Base-by-base conservation (phyloP, 192 early-diverging fungal genomes). In the Geranomyces variabilis region DNA sequence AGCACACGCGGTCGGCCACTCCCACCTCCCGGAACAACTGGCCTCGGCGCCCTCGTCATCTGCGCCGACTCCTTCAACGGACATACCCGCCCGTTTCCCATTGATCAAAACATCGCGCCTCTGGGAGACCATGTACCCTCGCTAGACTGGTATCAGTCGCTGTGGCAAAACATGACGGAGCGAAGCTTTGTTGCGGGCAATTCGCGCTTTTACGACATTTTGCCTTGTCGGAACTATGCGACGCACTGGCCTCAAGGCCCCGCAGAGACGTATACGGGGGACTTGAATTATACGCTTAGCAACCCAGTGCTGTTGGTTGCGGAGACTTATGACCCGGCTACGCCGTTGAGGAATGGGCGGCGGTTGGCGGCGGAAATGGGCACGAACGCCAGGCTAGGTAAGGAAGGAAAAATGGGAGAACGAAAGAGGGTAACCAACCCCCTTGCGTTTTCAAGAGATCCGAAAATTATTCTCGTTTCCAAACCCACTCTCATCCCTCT, bases 11-110 rank as follows among this genome's bases (percentile, higher is more conserved):
- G 51, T 6, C 51, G 51, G 21, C 51, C 3, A 28, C 15, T 55
- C 4, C 51, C 51, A 7, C 8, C 51, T 14, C 2, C 21, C 4
- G 26, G 51, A n/a, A 55, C 51, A 8, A 6, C 15, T 6, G 58
- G 29, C 4, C 29, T 60, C 6, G 58, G 58, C 58, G 7, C 17
- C 30, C 58, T 60, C 58, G 58, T 60, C 58, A 60, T 60, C 26
- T 60, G 58, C 58, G 24, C 58, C 26, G 58, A 60, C 31, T 60
- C 58, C 10, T 60, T 30, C 26, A 17, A 60, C 31, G 58, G 36
- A 41, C 36, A 41, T 10, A 41, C 36, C 10, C 36, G 36, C 10
- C 36, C 36, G 36, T 41, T 41, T 41, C 36, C 36, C 10, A 41
- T 7, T 41, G 36, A 55, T 15, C 51, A 15, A 14, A 3, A 55